Base-by-base conservation (phyloP, 2,329 filamentous ascomycete genomes). In the Periconia sp. region DNA sequence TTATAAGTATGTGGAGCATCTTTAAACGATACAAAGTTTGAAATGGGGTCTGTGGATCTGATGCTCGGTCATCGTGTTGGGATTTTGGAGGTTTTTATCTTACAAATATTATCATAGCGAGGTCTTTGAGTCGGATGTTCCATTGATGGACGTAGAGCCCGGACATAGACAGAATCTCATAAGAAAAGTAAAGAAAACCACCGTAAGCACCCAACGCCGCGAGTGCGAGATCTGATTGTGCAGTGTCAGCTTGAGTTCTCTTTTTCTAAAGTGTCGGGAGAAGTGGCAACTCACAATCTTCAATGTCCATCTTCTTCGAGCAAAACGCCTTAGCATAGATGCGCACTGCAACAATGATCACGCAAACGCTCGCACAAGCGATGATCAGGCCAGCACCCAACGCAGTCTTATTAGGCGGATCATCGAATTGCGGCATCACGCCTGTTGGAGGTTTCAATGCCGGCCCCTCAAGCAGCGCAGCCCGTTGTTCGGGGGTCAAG, bases 81-180 rank as follows among this genome's bases (percentile, higher is more conserved):
- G 23, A 27, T n/a, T n/a, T n/a, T n/a, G n/a, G 23, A 27, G 23
- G 3, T 27, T 27, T 8, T 27, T 3, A 8, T 33, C 45, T 35
- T 53, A 56, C 53, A 35, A 43, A 52, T 6, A 56, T 33, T 6
- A 53, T 42, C 6, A n/a, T 14, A 15, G 47, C 30, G 14, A 58
- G 37, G 17, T 53, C 35, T 41, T 55, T 57, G 17, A 59, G 30
- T 11, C 35, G 41, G 2, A 61, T 43, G 35, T 61, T 50, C 56
- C 56, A 59, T 43, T 49, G 47, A 41, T 59, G 52, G 14, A 61
- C 51, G 45, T 54, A 56, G 23, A 50, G 27, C 6, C 58, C 56
- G 14, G 56, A 49, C 18, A 42, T 9, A 6, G 40, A 9, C 14
- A 52, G 7, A 17, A 55, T 41, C 30, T 42, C 37, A 14, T 31